These are phyloP conservation scores for Trypanosoma melophagium DNA, from an alignment of 208 protist species.

Conservation along the genomic window DNA sequence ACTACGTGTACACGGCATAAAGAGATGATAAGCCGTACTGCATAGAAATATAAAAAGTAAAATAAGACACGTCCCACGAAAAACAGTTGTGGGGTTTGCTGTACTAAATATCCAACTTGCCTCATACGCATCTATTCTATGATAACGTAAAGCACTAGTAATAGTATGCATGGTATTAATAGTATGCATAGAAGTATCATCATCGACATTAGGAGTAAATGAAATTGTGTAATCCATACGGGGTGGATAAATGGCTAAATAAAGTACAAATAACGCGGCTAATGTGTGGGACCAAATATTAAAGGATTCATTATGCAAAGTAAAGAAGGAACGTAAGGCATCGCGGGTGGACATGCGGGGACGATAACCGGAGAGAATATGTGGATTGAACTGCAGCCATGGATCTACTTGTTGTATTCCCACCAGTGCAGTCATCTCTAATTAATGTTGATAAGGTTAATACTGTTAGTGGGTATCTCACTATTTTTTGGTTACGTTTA, in stretches of 20 bases:
- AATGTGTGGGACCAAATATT: constrained; percentile 56
- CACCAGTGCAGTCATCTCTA: constrained; percentile 9
- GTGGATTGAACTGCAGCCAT: constrained; percentile 69
- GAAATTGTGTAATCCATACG: not conserved
- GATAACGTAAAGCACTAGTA: too few relatives aligned
- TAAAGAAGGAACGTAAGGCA: constrained; percentile 46
- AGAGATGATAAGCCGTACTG: constrained; percentile 54
- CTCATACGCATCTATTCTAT: too few relatives aligned
- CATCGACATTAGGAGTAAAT: not conserved
- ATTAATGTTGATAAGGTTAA: not conserved
- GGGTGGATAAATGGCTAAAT: constrained; percentile 47
- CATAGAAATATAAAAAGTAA: constrained; percentile 57
- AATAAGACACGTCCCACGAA: constrained; percentile 19
- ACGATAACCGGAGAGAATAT: constrained; percentile 59
- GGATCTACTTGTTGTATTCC: constrained; percentile 52
- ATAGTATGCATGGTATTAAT: not conserved
- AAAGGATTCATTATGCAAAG: constrained; percentile 67
- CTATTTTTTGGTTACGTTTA: too few relatives aligned
- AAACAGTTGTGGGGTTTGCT: constrained; percentile 3
- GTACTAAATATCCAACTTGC: not conserved
- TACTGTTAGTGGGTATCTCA: too few relatives aligned
- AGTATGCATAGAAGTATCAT: not conserved
- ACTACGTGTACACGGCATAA: constrained; percentile 57
- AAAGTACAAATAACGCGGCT: constrained; percentile 37
- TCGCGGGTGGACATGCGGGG: constrained; percentile 41